Evolutionary conservation across 2,329 filamentous ascomycete species (phyloP).

Genomic region (Cladorrhinum sp.): DNA sequence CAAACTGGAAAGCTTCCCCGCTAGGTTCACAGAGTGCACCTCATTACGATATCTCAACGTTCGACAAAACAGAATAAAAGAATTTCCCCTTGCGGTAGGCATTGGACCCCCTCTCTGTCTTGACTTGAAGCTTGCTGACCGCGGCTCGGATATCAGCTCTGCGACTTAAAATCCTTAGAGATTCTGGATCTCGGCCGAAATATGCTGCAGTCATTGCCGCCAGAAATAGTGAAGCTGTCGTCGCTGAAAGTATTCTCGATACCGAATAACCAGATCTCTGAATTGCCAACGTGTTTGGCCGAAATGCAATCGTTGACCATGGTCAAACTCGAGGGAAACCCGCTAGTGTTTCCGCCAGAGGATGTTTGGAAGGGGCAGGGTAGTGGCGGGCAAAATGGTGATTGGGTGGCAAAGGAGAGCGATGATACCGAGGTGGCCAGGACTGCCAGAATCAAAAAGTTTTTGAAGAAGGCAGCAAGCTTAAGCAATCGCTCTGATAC

Average conservation of each 20-base stretch:
- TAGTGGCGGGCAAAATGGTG: conserved; percentile 51
- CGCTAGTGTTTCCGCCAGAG: conserved; percentile 73
- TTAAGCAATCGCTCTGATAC: conserved; percentile 52
- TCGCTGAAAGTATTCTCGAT: conserved; percentile 88
- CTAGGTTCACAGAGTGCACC: conserved; percentile 70
- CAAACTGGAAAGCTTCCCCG: conserved; percentile 65
- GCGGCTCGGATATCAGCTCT: conserved; percentile 57
- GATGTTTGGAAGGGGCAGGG: conserved; percentile 62
- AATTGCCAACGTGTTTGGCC: conserved; percentile 77
- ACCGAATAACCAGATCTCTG: conserved; percentile 80
- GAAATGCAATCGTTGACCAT: conserved; percentile 89
- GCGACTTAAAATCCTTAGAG: conserved; percentile 80
- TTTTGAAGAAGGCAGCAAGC: conserved; percentile 47
- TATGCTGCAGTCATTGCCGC: conserved; percentile 72
- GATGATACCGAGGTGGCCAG: conserved; percentile 61
- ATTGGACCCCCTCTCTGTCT: not conserved
- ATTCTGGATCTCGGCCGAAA: conserved; percentile 92
- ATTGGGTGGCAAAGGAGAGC: conserved; percentile 55
- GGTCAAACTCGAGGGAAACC: conserved; percentile 86
- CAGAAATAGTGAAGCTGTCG: conserved; percentile 74
- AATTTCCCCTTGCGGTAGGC: conserved; percentile 56
- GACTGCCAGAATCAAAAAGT: conserved; percentile 61
- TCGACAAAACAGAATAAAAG: conserved; percentile 68
- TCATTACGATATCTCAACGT: conserved; percentile 78
- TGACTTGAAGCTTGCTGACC: conserved; percentile 12